A percentile compares a stretch with the other conserved stretches of the same genome.
phyloP scores from a whole-genome alignment of 805 yeast genomes.

The Candida vartiovaarae region DNA sequence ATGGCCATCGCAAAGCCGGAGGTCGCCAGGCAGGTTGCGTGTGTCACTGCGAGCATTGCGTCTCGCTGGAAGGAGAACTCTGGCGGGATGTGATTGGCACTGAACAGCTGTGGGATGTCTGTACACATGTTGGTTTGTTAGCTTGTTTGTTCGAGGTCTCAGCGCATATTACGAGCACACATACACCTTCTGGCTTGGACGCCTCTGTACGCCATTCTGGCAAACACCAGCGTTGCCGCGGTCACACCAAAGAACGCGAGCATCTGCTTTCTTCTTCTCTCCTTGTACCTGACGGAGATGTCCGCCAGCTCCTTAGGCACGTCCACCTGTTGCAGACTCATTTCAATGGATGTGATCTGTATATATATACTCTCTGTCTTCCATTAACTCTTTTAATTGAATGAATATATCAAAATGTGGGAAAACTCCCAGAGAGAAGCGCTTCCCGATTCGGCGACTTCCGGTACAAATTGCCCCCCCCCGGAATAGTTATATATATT shows the following conservation, averaged over 20 bases:
- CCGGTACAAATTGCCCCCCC: too few relatives aligned
- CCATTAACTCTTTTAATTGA: too few relatives aligned
- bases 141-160: too few relatives aligned
- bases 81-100: slow-evolving; percentile 83
- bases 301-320: slow-evolving; percentile 13
- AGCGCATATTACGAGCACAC: background rate
- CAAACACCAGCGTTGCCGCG: slow-evolving; percentile 59
- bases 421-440: too few relatives aligned
- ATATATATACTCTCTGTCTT: too few relatives aligned
- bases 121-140: slow-evolving; percentile 5
- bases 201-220: slow-evolving; percentile 70
- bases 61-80: slow-evolving; percentile 73
- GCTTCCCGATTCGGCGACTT: too few relatives aligned
- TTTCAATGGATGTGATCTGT: background rate
- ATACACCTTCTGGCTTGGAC: slow-evolving; percentile 52
- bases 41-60: slow-evolving; percentile 78
- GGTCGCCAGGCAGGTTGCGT: slow-evolving; percentile 70
- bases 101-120: slow-evolving; percentile 66
- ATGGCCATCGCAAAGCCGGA: slow-evolving; percentile 66
- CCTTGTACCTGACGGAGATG: slow-evolving; percentile 12
- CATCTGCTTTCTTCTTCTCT: slow-evolving; percentile 66
- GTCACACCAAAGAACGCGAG: slow-evolving; percentile 67
- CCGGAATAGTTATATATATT: too few relatives aligned
- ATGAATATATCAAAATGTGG: too few relatives aligned
- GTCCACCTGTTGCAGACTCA: slow-evolving; percentile 1